These are phyloP conservation scores for Bifiguratus adelaidae DNA, from an alignment of 192 early-diverging fungal species.

Conservation along the genomic window DNA sequence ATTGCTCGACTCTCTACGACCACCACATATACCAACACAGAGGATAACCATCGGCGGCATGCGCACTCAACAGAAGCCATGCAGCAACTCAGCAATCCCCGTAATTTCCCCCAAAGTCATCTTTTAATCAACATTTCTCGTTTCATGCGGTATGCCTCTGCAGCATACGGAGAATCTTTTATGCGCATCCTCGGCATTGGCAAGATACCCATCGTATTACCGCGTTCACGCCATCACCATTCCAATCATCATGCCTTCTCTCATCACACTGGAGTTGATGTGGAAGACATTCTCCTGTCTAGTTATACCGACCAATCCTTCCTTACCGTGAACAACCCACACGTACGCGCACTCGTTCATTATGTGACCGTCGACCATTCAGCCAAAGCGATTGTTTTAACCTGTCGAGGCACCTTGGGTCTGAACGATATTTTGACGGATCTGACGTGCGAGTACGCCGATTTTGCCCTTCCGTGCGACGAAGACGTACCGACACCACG, in stretches of 20 bases:
- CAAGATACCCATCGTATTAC: conserved; percentile 22
- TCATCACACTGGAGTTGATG: conserved; percentile 60
- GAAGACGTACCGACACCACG: conserved; percentile 5
- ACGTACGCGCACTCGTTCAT: conserved; percentile 61
- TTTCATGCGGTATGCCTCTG: conserved; percentile 57
- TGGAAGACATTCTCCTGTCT: conserved; percentile 69
- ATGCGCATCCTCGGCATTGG: conserved; percentile 63
- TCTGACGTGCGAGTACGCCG: conserved; percentile 67
- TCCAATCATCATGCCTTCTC: conserved; percentile 70
- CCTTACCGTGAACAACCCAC: conserved; percentile 30
- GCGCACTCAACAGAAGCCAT: neutral
- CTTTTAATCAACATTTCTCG: conserved; percentile 56
- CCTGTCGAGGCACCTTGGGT: conserved; percentile 81
- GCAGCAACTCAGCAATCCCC: conserved; percentile 20
- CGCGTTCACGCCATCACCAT: conserved; percentile 29
- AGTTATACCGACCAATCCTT: conserved; percentile 36
- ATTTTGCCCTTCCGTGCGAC: conserved; percentile 28
- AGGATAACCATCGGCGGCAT: neutral
- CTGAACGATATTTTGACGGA: conserved; percentile 84
- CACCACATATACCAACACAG: conserved; percentile 10
- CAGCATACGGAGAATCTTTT: conserved; percentile 61
- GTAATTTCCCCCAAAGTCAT: conserved; percentile 42
- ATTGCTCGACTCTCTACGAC: conserved; percentile 12
- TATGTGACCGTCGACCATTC: conserved; percentile 81
- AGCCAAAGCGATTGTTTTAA: conserved; percentile 61